Base-by-base conservation (phyloP, 2,329 filamentous ascomycete genomes). In the Gaeumannomyces tritici region DNA sequence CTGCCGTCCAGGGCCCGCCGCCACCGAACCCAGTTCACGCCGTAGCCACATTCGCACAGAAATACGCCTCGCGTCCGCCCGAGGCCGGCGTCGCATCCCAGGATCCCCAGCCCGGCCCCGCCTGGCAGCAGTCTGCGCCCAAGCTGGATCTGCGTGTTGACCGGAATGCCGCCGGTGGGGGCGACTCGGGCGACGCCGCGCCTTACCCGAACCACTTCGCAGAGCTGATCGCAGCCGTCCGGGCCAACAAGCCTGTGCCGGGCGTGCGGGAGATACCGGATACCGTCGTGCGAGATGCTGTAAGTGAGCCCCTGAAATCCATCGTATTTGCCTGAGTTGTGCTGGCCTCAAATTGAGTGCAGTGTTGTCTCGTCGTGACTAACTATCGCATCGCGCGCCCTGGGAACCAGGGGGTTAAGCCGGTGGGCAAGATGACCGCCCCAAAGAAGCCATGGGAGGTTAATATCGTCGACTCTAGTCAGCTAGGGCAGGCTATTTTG, bases 251-350 rank as follows among this genome's bases (percentile, higher is more conserved):
- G 68, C 88, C 90, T 0, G 89, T 97, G 56, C 91, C 92, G 1
- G 93, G 93, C 0, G 96, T 97, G 70, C 87, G 87, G 67, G 85
- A 96, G 66, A 93, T 97, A 61, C 91, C 93, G 5, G 84, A 91
- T 67, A 95, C 88, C 0, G 79, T 96, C 6, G 79, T 93, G 26
- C 80, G 86, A 62, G 88, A 89, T 5, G 83, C 90, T 64, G 88
- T 89, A 64, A 83, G 80, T 65, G 12, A 7, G 33, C 15, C 57
- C 18, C 18, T 11, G 3, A 18, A 42, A 42, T n/a, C 35, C 35
- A 18, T 15, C 27, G 12, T 13, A n/a, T 21, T 6, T 6, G 7
- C 6, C 18, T 56, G 13, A 11, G 11, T 33, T 58, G 8, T 24
- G 9, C 28, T n/a, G 8, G 8, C 29, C 18, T 33, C 35, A 8